Evolutionary conservation across 805 yeast species (phyloP).

Genomic region (Candida berthetii): DNA sequence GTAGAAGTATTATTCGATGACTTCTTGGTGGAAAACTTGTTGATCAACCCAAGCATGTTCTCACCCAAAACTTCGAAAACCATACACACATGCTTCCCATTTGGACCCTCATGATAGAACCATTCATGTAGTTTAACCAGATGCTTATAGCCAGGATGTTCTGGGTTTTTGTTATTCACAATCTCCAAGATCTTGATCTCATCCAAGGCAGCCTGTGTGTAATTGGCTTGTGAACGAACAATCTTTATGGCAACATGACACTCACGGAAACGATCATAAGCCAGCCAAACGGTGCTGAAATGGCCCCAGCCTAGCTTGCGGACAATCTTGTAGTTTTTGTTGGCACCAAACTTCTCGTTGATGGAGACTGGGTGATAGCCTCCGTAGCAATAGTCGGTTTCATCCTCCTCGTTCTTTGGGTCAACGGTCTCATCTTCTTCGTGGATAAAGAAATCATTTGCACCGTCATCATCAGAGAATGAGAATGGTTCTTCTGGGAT

Average conservation of each 20-base stretch:
- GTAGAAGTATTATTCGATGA: not conserved
- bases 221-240: slow-evolving; percentile 46
- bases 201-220: slow-evolving; percentile 59
- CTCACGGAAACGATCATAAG: slow-evolving; percentile 29
- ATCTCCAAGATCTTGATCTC: slow-evolving; percentile 46
- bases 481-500: too few relatives aligned
- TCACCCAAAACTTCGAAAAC: slow-evolving; percentile 63
- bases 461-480: not conserved
- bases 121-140: slow-evolving; percentile 49
- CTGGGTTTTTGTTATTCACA: slow-evolving; percentile 21
- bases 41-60: slow-evolving; percentile 43
- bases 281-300: slow-evolving; percentile 69
- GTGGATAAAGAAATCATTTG: not conserved
- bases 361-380: slow-evolving; percentile 61
- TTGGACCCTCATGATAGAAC: slow-evolving; percentile 51
- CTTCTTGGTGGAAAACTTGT: slow-evolving; percentile 26
- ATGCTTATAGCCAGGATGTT: slow-evolving; percentile 45
- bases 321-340: slow-evolving; percentile 38
- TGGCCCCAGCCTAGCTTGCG: slow-evolving; percentile 70
- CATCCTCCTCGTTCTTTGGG: slow-evolving; percentile 37
- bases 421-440: slow-evolving; percentile 3
- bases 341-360: slow-evolving; percentile 45
- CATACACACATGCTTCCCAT: slow-evolving; percentile 62
- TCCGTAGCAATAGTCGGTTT: slow-evolving; percentile 47
- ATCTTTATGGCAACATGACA: slow-evolving; percentile 58